These are phyloP conservation scores for Podila verticillata DNA, from an alignment of 192 early-diverging fungal species.

Conservation along the genomic window DNA sequence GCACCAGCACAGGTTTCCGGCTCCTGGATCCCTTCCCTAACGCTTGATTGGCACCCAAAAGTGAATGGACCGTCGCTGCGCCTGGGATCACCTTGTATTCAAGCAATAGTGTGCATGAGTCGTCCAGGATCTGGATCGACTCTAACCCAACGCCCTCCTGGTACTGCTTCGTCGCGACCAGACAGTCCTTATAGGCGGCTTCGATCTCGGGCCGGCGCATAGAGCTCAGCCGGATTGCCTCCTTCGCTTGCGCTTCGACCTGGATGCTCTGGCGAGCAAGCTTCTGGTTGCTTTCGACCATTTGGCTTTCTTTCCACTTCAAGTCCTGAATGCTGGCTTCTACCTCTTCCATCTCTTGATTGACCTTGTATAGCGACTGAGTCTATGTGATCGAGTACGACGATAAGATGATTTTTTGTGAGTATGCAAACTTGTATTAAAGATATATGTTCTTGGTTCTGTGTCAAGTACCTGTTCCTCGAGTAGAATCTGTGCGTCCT, in stretches of 20 bases:
- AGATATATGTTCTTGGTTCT: background rate
- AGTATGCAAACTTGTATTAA: background rate
- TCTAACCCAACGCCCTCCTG: conserved; percentile 45
- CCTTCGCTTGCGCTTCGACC: conserved; percentile 30
- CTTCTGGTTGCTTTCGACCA: conserved; percentile 27
- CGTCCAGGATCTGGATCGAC: conserved; percentile 28
- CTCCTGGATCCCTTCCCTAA: background rate
- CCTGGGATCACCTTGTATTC: conserved; percentile 34
- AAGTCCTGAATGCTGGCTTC: conserved; percentile 28
- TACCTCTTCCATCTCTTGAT: conserved; percentile 34
- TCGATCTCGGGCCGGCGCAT: conserved; percentile 39
- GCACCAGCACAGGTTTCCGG: conserved; percentile 20
- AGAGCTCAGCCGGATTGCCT: conserved; percentile 34
- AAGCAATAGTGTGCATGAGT: conserved; percentile 27
- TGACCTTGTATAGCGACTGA: conserved; percentile 30
- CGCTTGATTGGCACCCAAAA: background rate
- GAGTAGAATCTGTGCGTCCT: conserved; percentile 27
- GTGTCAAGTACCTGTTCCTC: conserved; percentile 24
- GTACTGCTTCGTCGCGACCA: conserved; percentile 32
- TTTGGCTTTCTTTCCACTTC: conserved; percentile 44
- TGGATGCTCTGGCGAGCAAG: conserved; percentile 12
- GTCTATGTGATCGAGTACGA: conserved; percentile 4
- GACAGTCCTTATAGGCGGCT: conserved; percentile 32
- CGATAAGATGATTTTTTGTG: background rate
- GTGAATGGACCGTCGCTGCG: conserved; percentile 15